Conservation (phyloP, 208 protist species). For the Acanthamoeba lenticulata region DNA sequence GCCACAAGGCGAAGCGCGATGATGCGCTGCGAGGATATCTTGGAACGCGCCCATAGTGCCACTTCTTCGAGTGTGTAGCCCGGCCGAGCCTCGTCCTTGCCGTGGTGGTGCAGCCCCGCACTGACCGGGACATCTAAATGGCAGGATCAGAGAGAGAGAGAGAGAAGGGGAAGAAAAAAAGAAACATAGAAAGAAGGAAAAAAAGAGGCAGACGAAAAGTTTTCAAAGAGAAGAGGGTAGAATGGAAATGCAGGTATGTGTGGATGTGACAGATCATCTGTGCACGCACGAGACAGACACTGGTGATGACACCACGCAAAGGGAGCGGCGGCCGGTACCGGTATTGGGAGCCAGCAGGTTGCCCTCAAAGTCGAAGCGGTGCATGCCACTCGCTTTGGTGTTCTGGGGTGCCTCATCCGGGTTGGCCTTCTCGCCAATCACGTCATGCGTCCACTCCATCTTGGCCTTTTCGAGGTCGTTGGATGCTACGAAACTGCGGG, state of each 20-base stretch:
- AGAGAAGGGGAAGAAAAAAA: not conserved
- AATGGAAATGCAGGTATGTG: too few relatives aligned
- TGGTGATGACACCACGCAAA: too few relatives aligned
- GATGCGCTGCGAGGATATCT: not conserved
- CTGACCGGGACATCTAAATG: not conserved
- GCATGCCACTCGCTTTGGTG: not conserved
- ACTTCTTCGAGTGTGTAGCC: slow-evolving; percentile 31
- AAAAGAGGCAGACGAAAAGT: too few relatives aligned
- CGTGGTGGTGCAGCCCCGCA: slow-evolving; percentile 38
- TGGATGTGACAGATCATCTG: too few relatives aligned
- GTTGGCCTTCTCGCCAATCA: not conserved
- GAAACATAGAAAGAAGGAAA: too few relatives aligned
- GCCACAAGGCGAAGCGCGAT: not conserved
- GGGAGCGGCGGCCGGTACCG: not conserved
- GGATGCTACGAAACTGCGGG: too few relatives aligned
- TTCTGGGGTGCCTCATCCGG: too few relatives aligned
- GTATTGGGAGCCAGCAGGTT: not conserved
- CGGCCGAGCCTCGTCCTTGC: not conserved
- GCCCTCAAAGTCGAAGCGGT: slow-evolving; percentile 1
- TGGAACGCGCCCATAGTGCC: not conserved
- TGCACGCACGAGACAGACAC: too few relatives aligned
- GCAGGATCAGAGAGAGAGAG: not conserved
- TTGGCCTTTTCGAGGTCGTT: not conserved
- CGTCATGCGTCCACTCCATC: not conserved
- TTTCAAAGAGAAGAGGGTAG: too few relatives aligned